These are phyloP conservation scores for Penicillium sp. DNA, from an alignment of 2,329 filamentous ascomycete genomes.

Conservation along the genomic window DNA sequence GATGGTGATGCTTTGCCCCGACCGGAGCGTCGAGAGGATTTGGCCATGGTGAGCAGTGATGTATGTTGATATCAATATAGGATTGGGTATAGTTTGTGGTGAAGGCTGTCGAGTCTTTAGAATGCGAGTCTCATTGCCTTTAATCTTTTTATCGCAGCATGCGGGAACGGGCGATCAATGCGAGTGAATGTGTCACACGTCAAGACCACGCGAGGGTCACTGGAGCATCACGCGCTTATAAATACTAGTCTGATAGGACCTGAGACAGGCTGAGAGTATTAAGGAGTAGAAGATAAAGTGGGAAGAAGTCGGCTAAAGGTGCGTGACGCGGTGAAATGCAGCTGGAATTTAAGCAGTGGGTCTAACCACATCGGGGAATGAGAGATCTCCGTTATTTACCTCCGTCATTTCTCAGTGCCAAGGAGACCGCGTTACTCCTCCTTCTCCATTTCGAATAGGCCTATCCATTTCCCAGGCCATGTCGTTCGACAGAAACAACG, in stretches of 20 bases:
- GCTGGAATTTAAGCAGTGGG: neutral
- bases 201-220: slow-evolving; percentile 8
- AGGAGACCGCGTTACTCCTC: neutral
- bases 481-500: slow-evolving; percentile 31
- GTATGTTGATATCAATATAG: neutral
- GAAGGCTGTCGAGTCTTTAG: neutral
- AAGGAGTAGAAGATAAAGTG: neutral
- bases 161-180: slow-evolving; percentile 10
- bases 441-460: neutral
- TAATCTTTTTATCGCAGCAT: slow-evolving; percentile 2
- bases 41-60: slow-evolving; percentile 31
- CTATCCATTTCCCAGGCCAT: slow-evolving; percentile 30
- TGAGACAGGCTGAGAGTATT: neutral
- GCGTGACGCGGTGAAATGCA: neutral
- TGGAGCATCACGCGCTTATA: slow-evolving; percentile 1
- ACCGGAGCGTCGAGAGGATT: slow-evolving; percentile 31
- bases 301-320: neutral
- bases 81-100: neutral
- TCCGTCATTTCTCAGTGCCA: slow-evolving; percentile 1
- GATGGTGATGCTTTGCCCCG: slow-evolving; percentile 31
- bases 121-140: neutral
- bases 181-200: slow-evolving; percentile 20
- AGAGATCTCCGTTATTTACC: slow-evolving; percentile 18
- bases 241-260: slow-evolving; percentile 13
- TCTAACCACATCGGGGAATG: slow-evolving; percentile 24